phyloP scores from a whole-genome alignment of 1,284 basidiomycete genomes.

The Ustilago nuda region DNA sequence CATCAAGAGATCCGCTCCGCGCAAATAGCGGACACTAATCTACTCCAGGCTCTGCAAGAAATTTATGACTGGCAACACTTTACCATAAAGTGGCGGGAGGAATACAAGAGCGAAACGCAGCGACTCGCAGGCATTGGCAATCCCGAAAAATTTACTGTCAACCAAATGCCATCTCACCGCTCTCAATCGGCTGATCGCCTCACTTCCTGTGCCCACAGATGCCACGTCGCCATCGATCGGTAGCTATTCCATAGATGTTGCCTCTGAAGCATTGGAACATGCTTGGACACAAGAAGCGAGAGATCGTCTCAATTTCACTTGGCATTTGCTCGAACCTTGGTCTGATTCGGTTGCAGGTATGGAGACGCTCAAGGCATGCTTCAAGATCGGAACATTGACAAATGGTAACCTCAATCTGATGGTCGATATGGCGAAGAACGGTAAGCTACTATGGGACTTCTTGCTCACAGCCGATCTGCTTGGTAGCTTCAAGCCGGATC shows the following conservation, averaged over 20 bases:
- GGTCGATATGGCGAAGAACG: slow-evolving; percentile 41
- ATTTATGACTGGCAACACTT: slow-evolving; percentile 41
- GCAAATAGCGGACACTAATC: background rate
- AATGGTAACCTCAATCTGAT: slow-evolving; percentile 42
- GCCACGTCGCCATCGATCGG: background rate
- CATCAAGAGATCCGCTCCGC: slow-evolving; percentile 17
- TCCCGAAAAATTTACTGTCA: slow-evolving; percentile 37
- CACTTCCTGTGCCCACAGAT: slow-evolving; percentile 11
- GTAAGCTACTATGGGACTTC: slow-evolving; percentile 34
- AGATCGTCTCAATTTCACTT: slow-evolving; percentile 30
- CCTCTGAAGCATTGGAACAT: slow-evolving; percentile 17
- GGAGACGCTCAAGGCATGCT: slow-evolving; percentile 1
- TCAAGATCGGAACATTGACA: slow-evolving; percentile 35
- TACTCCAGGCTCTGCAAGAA: slow-evolving; percentile 11
- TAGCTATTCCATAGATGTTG: background rate
- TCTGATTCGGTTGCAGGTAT: slow-evolving; percentile 25
- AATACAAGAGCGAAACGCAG: slow-evolving; percentile 29
- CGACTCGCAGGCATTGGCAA: slow-evolving; percentile 29
- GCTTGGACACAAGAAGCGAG: slow-evolving; percentile 22
- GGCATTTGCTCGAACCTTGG: slow-evolving; percentile 42
- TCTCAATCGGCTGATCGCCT: slow-evolving; percentile 24
- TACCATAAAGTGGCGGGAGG: slow-evolving; percentile 28
- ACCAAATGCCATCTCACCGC: slow-evolving; percentile 41
- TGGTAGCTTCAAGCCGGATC: slow-evolving; percentile 39
- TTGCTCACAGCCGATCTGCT: slow-evolving; percentile 32